Evolutionary conservation across 768 basidiomycete genomes (phyloP), one percentile per base, ranked within the genome.

Genomic region (Hygrocybe coccinea): DNA sequence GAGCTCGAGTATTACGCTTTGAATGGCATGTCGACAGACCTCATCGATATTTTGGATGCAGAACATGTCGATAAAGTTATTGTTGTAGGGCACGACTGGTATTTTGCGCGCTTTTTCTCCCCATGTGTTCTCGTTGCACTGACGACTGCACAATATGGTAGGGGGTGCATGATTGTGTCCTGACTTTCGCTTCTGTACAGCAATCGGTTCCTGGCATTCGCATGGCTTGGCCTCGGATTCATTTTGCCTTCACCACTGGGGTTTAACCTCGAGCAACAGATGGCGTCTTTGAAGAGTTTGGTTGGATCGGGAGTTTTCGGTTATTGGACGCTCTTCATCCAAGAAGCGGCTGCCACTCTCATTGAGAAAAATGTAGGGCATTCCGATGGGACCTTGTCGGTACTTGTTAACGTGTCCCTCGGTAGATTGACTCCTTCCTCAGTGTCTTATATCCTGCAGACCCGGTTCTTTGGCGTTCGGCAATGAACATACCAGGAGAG

Each of bases 41-140:
- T 78, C 7, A 51, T 75, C 36, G 76, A 77, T 48, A 67, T 79
- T 37, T 65, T 79, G 19, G 71, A 79, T 52, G 55, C 61, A 9
- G 72, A 75, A 59, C 59, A 64, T 5, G 56, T 73, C 22, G 56
- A 66, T 5, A 65, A 66, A 41, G 69, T 64, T 8, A 65, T 79
- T 41, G 74, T 60, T 1, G 64, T 80, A 29, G 76, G 74, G 2
- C 78, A 80, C 56, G 77, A 79, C 55, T 78, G 75, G 76, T 75
- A 57, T 29, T 54, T 5, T 17, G 14, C 7, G 8, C 10, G 11
- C 21, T 19, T 2, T 22, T 17, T 3, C 5, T 12, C 3, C 17
- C 64, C n/a, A 54, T 45, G 51, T 45, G 51, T 29, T 41, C 43
- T 21, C n/a, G 39, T 22, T 52, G 24, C 29, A 19, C 25, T 14